Percentiles rank a stretch among this genome's conserved stretches.
Evolutionary conservation across 164 flowering plant species (phyloP).

Genomic region (Buxus sempervirens): DNA sequence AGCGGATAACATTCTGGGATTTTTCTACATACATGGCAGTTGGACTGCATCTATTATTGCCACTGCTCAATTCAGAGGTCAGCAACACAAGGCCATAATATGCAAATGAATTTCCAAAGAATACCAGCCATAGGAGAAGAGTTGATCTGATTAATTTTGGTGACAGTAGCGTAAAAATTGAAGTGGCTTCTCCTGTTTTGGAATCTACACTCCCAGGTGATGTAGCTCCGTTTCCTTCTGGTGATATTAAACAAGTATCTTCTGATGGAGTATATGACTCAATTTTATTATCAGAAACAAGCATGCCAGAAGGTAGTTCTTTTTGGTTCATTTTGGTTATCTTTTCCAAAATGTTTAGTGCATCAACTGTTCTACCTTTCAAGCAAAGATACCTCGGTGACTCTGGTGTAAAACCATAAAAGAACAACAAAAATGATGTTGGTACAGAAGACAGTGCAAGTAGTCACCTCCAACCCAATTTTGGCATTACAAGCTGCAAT

Average conservation of each 20-base stretch:
- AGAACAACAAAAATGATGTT: constrained; percentile 56
- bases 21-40: constrained; percentile 20
- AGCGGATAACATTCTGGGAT: constrained; percentile 21
- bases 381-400: constrained; percentile 79
- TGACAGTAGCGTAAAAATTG: constrained; percentile 60
- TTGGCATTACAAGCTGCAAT: constrained; percentile 80
- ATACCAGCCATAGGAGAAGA: constrained; percentile 79
- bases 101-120: constrained; percentile 89
- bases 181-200: constrained; percentile 29
- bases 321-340: constrained; percentile 50
- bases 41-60: constrained; percentile 34
- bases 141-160: constrained; percentile 63
- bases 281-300: constrained; percentile 42
- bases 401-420: constrained; percentile 62
- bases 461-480: constrained; percentile 92
- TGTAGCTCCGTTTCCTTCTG: constrained; percentile 14
- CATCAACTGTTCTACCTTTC: constrained; percentile 63
- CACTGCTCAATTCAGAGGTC: constrained; percentile 62
- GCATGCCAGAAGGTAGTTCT: constrained; percentile 61
- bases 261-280: constrained; percentile 37
- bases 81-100: too few species aligned
- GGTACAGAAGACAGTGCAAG: constrained; percentile 80
- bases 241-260: constrained; percentile 37
- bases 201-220: constrained; percentile 21
- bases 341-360: constrained; percentile 49